These are phyloP conservation scores for Lactifluus subvellereus DNA, from an alignment of 768 basidiomycete genomes.

Conservation along the genomic window DNA sequence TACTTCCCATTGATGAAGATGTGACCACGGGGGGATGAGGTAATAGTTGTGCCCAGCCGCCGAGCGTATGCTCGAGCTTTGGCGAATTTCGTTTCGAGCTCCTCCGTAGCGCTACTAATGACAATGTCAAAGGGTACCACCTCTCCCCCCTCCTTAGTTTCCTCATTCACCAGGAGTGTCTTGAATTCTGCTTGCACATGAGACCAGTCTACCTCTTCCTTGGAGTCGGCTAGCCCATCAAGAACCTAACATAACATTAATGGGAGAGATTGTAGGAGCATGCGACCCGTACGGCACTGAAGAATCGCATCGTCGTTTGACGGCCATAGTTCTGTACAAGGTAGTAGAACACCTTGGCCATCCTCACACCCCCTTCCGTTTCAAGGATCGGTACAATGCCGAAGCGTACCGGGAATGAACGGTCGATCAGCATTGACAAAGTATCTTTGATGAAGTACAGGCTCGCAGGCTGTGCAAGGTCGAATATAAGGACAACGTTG, in stretches of 20 bases:
- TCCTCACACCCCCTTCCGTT: slow-evolving; percentile 36
- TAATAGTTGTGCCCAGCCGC: slow-evolving; percentile 31
- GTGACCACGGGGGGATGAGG: slow-evolving; percentile 31
- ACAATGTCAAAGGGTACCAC: slow-evolving; percentile 8
- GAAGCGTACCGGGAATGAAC: slow-evolving; percentile 74
- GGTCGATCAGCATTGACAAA: slow-evolving; percentile 63
- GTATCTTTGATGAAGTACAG: slow-evolving; percentile 59
- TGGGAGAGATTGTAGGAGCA: not conserved
- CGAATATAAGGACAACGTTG: slow-evolving; percentile 77
- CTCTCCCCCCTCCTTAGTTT: not conserved
- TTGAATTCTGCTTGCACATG: slow-evolving; percentile 11
- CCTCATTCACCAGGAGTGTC: not conserved
- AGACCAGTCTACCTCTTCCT: slow-evolving; percentile 7
- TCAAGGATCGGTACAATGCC: slow-evolving; percentile 76
- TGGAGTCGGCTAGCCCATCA: not conserved
- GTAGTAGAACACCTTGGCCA: slow-evolving; percentile 36
- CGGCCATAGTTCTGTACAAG: slow-evolving; percentile 11
- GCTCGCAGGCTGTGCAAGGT: slow-evolving; percentile 59
- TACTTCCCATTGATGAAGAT: slow-evolving; percentile 45
- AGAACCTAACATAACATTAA: slow-evolving; percentile 3
- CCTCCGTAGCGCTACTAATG: slow-evolving; percentile 2
- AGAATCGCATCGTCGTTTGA: slow-evolving; percentile 2
- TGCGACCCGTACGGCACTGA: slow-evolving; percentile 1
- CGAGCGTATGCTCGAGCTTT: slow-evolving; percentile 31
- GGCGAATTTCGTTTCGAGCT: slow-evolving; percentile 18